These are phyloP conservation scores for Aspergillus uvarum DNA, from an alignment of 2,329 filamentous ascomycete species.

Conservation along the genomic window DNA sequence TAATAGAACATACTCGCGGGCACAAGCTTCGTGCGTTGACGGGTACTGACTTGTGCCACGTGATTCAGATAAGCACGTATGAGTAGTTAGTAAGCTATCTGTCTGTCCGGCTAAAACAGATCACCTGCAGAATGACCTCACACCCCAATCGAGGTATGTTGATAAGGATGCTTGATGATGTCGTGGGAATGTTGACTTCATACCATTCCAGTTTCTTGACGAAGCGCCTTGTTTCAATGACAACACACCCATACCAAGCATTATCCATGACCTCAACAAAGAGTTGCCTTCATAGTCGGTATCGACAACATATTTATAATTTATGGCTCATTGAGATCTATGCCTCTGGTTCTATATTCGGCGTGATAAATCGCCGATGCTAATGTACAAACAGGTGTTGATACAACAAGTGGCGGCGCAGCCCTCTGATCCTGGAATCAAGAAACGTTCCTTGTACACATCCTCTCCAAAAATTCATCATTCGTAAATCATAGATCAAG, in stretches of 20 bases:
- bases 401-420: neutral
- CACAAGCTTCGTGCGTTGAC: too few relatives aligned
- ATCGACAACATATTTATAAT: neutral
- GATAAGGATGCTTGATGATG: neutral
- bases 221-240: neutral
- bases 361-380: neutral
- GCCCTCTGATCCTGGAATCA: neutral
- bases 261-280: neutral
- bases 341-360: neutral
- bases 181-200: neutral
- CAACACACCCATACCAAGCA: neutral
- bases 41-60: too few relatives aligned
- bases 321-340: neutral
- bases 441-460: neutral
- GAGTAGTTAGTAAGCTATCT: neutral
- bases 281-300: neutral
- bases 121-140: neutral
- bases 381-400: neutral
- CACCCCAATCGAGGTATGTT: neutral
- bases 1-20: too few relatives aligned
- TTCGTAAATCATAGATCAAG: slow-evolving; percentile 13
- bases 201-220: neutral
- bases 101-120: neutral
- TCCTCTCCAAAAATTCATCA: slow-evolving; percentile 12
- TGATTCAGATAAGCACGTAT: too few relatives aligned